These are phyloP conservation scores for Phytophthora europaea DNA, from an alignment of 352 stramenopile genomes.

Conservation along the genomic window DNA sequence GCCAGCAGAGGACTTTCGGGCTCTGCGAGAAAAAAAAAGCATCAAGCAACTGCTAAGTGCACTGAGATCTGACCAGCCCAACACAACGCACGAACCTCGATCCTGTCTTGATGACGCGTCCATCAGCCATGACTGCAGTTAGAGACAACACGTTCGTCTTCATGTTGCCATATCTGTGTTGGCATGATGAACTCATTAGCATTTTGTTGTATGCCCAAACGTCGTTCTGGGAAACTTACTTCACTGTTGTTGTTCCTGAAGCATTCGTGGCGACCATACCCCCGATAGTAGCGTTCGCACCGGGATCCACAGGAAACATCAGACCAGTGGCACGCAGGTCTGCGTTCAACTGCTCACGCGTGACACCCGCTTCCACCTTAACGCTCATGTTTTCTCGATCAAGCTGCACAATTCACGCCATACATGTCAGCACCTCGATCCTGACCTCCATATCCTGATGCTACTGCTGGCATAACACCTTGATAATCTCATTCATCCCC, in stretches of 20 bases:
- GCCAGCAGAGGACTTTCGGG: constrained; percentile 95
- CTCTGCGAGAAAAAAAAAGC: constrained; percentile 41
- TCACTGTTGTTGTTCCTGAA: constrained; percentile 88
- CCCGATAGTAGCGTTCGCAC: constrained; percentile 95
- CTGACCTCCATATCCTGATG: not conserved
- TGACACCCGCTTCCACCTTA: constrained; percentile 93
- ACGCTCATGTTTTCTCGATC: constrained; percentile 82
- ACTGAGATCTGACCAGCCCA: not conserved
- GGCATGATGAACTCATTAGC: not conserved
- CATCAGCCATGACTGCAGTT: constrained; percentile 92
- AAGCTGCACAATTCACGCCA: constrained; percentile 11
- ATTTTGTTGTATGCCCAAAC: constrained; percentile 14
- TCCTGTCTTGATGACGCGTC: constrained; percentile 86
- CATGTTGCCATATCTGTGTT: constrained; percentile 92
- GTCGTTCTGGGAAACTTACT: constrained; percentile 47
- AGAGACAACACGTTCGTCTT: constrained; percentile 95
- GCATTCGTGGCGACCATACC: constrained; percentile 94
- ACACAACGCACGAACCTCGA: constrained; percentile 57
- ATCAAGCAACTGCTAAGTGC: not conserved
- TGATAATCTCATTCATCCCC: constrained; percentile 73
- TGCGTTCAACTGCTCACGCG: constrained; percentile 91
- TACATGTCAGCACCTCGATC: not conserved
- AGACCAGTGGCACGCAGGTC: constrained; percentile 85
- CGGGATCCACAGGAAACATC: constrained; percentile 96
- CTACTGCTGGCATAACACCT: constrained; percentile 21